Evolutionary conservation across 2,329 filamentous ascomycete genomes (phyloP), one percentile per base, ranked within the genome.

Genomic region (Fusarium napiforme): DNA sequence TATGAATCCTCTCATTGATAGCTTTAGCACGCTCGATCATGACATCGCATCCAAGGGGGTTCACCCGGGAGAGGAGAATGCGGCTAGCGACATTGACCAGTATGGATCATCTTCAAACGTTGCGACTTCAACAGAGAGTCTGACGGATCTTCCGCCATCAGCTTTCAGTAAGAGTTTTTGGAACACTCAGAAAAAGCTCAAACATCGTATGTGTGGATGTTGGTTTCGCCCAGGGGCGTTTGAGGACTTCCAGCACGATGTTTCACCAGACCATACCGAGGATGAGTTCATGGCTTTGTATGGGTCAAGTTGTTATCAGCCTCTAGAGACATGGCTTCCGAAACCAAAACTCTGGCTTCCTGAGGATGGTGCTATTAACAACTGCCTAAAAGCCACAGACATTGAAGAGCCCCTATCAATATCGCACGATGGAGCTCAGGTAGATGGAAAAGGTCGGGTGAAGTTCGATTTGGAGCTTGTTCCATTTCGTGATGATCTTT

Each of bases 11-110:
- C 26, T 26, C 3, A 47, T 47, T 30, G 26, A 30, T n/a, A 16
- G 0, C 7, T 47, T 47, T 9, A 47, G 45, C 45, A 47, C 9
- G 4, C 9, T 47, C 4, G 2, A n/a, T 12, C 0, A 30, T n/a
- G 9, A 30, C 19, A 0, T 0, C 4, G 9, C 0, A 16, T n/a
- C 26, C n/a, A 0, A 16, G 9, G 10, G 1, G 0, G 4, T 3
- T 11, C 26, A 16, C 3, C 9, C 2, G 1, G 4, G 14, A 2
- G 45, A 9, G 10, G 9, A 47, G 16, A 11, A 0, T 2, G 19
- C 9, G 19, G 45, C 26, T n/a, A 6, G 45, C 30, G 0, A 7
- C 3, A 0, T 16, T 1, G 14, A 16, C 4, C 26, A n/a, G n/a
- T 11, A 16, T 9, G 45, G 9, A 4, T 30, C 45, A 30, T n/a